Base-by-base conservation (phyloP, 768 basidiomycete species). In the Clavaria fumosa region DNA sequence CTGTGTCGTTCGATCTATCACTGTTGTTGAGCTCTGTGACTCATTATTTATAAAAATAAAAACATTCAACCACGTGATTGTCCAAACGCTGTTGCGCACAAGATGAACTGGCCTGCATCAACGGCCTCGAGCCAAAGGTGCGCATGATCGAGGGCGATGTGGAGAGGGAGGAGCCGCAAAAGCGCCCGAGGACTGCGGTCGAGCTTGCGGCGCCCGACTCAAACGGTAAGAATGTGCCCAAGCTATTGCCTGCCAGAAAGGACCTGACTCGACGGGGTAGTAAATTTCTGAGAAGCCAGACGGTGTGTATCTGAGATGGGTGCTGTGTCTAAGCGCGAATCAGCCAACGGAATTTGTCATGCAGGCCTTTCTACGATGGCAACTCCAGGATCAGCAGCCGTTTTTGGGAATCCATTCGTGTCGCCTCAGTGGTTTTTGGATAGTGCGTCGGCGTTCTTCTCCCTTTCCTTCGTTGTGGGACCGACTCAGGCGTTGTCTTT, bases 201-300 rank as follows among this genome's bases (percentile, higher is more conserved):
- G 48, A 24, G 31, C 53, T 48, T 27, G 31, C 43, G 19, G 42
- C 37, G 27, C 36, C 42, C 3, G 37, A 43, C 31, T 46, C 37
- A 6, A 53, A 55, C 21, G 49, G 45, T 14, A 54, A 53, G 23
- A 46, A 46, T 7, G 52, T 61, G 3, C 68, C 68, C 7, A 61
- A 61, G 6, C 51, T 75, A 2, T 53, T 75, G 36, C 54, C 74
- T 1, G 72, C 72, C 0, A 64, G 63, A 43, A 72, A 70, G 70
- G 70, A 0, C 55, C 57, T 14, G 72, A 75, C 46, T 70, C 70
- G 1, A 61, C 62, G 11, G 70, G 70, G 1, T 75, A 69, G 69
- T 72, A 68, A 68, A 63, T 72, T 20, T 71, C 69, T 2, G 72
- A 75, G 45, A 74, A 75, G 48, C 47, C 74, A 34, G 72, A 75